phyloP scores from a whole-genome alignment of 345 rosid species.

The Acer negundo region DNA sequence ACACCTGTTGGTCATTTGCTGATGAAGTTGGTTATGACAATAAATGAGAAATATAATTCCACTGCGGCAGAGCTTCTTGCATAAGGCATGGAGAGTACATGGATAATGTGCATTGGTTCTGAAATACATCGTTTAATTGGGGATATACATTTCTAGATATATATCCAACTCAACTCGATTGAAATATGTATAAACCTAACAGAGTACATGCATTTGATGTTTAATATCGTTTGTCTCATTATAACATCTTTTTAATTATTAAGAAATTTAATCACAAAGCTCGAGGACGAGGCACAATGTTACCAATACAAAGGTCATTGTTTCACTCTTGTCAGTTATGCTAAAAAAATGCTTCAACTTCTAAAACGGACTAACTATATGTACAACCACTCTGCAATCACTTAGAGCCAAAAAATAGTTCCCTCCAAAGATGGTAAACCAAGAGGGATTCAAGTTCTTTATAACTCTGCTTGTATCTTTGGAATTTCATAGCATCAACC shows the following conservation, averaged over 20 bases:
- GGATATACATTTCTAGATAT: too few relatives aligned
- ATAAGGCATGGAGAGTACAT: conserved; percentile 86
- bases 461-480: not conserved
- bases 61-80: conserved; percentile 95
- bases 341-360: not conserved
- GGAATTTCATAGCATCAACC: not conserved
- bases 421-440: not conserved
- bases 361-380: not conserved
- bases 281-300: too few relatives aligned
- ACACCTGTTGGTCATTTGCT: conserved; percentile 67
- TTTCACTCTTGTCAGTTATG: not conserved
- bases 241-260: too few relatives aligned
- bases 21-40: conserved; percentile 88
- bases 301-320: not conserved
- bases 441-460: not conserved
- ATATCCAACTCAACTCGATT: too few relatives aligned
- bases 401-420: not conserved
- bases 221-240: too few relatives aligned
- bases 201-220: too few relatives aligned
- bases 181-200: too few relatives aligned
- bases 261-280: too few relatives aligned
- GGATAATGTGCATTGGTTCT: conserved; percentile 72
- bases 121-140: conserved; percentile 78
- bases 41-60: conserved; percentile 85
- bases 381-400: not conserved